phyloP scores from a whole-genome alignment of 179 eudicot genomes.

The Silene coronaria region DNA sequence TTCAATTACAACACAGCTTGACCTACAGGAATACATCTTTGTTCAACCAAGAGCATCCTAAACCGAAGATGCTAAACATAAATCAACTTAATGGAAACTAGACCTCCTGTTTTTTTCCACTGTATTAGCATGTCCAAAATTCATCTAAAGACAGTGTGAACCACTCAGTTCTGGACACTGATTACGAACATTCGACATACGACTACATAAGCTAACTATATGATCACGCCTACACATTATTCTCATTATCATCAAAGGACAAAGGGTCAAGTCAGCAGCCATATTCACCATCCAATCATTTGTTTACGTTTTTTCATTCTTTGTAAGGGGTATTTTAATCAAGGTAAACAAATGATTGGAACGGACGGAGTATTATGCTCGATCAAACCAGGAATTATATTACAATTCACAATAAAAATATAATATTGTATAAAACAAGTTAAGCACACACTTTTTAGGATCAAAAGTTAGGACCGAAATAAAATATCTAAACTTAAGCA shows the following conservation, averaged over 20 bases:
- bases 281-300: background rate
- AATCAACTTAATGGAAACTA: background rate
- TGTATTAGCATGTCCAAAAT: background rate
- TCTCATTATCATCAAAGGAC: background rate
- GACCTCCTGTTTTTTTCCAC: background rate
- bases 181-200: background rate
- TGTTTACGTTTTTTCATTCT: too few relatives aligned
- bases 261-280: background rate
- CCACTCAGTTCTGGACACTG: background rate
- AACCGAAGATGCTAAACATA: too few relatives aligned
- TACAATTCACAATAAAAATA: background rate
- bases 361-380: background rate
- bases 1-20: background rate
- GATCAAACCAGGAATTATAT: background rate
- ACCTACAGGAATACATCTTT: background rate
- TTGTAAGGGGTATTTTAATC: too few relatives aligned
- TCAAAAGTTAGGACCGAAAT: constrained; percentile 12
- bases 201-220: too few relatives aligned
- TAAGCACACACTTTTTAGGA: constrained; percentile 8
- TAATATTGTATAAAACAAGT: background rate
- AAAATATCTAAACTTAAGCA: background rate
- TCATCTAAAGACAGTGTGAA: background rate
- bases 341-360: too few relatives aligned
- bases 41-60: too few relatives aligned
- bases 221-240: too few relatives aligned